Base-by-base conservation (phyloP, 257 asterid species). In the Paraleonurus japonicus region DNA sequence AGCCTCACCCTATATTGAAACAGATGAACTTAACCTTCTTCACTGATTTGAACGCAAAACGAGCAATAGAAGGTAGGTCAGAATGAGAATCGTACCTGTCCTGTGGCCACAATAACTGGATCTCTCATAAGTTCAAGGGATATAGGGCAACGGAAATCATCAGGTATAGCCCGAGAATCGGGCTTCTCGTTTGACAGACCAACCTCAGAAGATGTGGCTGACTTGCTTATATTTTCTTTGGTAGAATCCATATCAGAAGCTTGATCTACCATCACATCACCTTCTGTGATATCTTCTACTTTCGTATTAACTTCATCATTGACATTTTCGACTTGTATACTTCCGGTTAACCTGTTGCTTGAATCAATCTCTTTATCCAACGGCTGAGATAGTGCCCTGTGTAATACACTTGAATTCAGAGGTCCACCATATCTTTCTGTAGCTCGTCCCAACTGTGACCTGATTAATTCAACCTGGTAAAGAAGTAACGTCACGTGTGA, bases 111-210 rank as follows among this genome's bases (percentile, higher is more conserved):
- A 76, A 89, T 84, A 69, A 89, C 96, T 12, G 98, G 98, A 78
- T 92, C 96, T 78, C 95, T 82, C 98, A 92, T 89, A 61, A 92
- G 84, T 75, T 90, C 98, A 75, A 92, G 94, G 27, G 98, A 88
- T 60, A 92, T 88, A 26, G 98, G 98, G 80, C 98, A 92, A 16
- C 75, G 92, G 58, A 84, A 92, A 75, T 92, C 98, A 35, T 80
- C 89, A 24, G 96, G 98, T 75, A 90, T 76, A 32, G 76, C 80
- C 35, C 85, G 81, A 82, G 77, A 80, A 69, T 86, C 88, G 0
- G 78, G 60, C 81, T 88, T 84, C 76, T 81, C 81, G 81, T 80
- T 86, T 80, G 66, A 65, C 41, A 48, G 73, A 64, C 58, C 58
- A 73, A 66, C 74, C 67, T 65, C 81, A 2, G 82, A 74, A 19